Conservation (phyloP, 768 basidiomycete species). For the Pholiota molesta region DNA sequence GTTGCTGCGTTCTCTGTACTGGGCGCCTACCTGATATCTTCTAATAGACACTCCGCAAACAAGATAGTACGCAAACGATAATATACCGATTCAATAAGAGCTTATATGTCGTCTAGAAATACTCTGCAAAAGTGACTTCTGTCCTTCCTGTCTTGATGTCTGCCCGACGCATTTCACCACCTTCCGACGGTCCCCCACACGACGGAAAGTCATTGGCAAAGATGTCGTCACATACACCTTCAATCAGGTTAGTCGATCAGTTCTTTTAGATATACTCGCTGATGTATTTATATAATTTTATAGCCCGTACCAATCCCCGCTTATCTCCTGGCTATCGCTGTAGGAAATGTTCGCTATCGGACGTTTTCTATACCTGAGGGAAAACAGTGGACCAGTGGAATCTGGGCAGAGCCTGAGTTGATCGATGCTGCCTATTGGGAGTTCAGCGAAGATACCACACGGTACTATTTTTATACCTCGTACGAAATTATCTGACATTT, state of each 20-base stretch:
- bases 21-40: not conserved
- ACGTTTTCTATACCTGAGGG: slow-evolving; percentile 61
- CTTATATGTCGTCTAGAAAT: slow-evolving; percentile 54
- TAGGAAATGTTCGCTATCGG: slow-evolving; percentile 79
- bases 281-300: not conserved
- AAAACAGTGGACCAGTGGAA: slow-evolving; percentile 78
- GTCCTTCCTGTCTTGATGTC: slow-evolving; percentile 88
- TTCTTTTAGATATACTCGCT: not conserved
- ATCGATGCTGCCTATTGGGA: slow-evolving; percentile 84
- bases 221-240: slow-evolving; percentile 78
- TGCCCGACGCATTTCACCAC: slow-evolving; percentile 78
- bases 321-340: slow-evolving; percentile 91
- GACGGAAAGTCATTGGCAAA: slow-evolving; percentile 75
- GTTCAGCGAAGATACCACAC: slow-evolving; percentile 84
- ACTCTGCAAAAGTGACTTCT: slow-evolving; percentile 76
- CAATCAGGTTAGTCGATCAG: slow-evolving; percentile 60
- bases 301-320: slow-evolving; percentile 86
- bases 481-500: not conserved
- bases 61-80: slow-evolving; percentile 61
- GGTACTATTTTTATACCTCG: slow-evolving; percentile 39
- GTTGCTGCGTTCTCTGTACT: not conserved
- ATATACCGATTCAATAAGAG: not conserved
- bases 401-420: slow-evolving; percentile 90
- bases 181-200: slow-evolving; percentile 68
- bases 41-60: slow-evolving; percentile 79